Evolutionary conservation across 1,284 basidiomycete species (phyloP), one percentile per base, ranked within the genome.

Genomic region (Limonomyces culmigenus): DNA sequence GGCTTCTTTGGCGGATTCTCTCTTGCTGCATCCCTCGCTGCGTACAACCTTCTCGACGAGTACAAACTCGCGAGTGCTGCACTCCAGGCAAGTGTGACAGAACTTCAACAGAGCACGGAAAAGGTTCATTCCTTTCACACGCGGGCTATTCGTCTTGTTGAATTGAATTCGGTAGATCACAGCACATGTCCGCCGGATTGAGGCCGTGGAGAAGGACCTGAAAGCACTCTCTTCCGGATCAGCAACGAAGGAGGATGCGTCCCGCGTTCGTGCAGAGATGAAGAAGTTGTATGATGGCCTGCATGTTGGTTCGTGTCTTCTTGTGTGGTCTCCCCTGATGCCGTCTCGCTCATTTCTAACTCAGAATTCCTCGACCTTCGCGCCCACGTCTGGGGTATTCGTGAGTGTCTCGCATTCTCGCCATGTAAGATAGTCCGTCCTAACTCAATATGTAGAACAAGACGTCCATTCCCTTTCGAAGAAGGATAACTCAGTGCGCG

Each of bases 1-100:
- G 89, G 89, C 0, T 93, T 93, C 52, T 58, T 92, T 32, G 72
- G 89, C 47, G 88, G 88, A 0, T 91, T 92, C 60, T 87, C 86
- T 4, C 55, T 87, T 30, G 80, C 80, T 5, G 79, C 85, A 2
- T 76, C 81, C 0, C 74, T 80, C 48, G 86, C 86, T 33, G 79
- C 86, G 34, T 92, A 88, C 53, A 76, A 86, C 51, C 62, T 95
- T 18, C 61, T 92, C 36, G 83, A 92, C 45, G 89, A 93, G 58
- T 91, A 89, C 58, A 86, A 88, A 54, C 62, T 71, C 35, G 87
- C 89, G 5, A 85, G 80, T 4, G 76, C 78, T 18, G 69, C 83
- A 19, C 61, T 93, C 40, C 77, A 91, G 51, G 72, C 79, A 14
- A 87, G 83, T 48, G 81, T 93, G 15, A 78, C 88, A 48, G 85